Conservation (phyloP, 1,284 basidiomycete genomes). For the Moesziomyces parantarcticus region DNA sequence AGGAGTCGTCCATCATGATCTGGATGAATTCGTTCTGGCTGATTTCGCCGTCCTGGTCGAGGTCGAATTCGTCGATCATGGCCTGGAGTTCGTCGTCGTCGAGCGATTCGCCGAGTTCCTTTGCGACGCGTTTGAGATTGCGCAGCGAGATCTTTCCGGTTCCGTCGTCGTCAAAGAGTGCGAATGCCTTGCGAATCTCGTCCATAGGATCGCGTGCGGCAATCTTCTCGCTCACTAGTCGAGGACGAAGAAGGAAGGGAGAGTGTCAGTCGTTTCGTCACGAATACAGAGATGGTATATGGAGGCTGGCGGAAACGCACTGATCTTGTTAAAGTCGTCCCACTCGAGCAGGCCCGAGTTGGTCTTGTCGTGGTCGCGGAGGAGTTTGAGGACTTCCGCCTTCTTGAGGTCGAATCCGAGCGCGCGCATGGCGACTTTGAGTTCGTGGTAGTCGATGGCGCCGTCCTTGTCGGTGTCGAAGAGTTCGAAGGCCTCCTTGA, state of each 20-base stretch:
- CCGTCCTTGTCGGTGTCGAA: constrained; percentile 99
- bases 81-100: constrained; percentile 99
- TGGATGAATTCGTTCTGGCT: constrained; percentile 92
- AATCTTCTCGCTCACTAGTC: constrained; percentile 90
- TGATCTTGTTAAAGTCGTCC: constrained; percentile 93
- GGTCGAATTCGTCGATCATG: constrained; percentile 99
- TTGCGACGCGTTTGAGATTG: constrained; percentile 91
- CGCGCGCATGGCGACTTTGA: constrained; percentile 98
- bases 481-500: constrained; percentile 97
- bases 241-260: not conserved
- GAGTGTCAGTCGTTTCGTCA: not conserved
- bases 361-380: constrained; percentile 90
- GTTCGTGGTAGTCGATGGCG: constrained; percentile 84
- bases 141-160: constrained; percentile 92
- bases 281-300: not conserved
- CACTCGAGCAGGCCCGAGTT: constrained; percentile 92
- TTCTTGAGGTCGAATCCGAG: constrained; percentile 98
- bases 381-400: constrained; percentile 93
- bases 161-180: constrained; percentile 94
- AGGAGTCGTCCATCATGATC: constrained; percentile 91
- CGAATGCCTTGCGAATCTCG: constrained; percentile 93
- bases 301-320: constrained; percentile 75
- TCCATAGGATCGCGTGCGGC: constrained; percentile 93
- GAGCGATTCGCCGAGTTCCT: constrained; percentile 93
- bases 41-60: constrained; percentile 98